Evolutionary conservation across 2,329 filamentous ascomycete species (phyloP).

Genomic region (Alternaria sp.): DNA sequence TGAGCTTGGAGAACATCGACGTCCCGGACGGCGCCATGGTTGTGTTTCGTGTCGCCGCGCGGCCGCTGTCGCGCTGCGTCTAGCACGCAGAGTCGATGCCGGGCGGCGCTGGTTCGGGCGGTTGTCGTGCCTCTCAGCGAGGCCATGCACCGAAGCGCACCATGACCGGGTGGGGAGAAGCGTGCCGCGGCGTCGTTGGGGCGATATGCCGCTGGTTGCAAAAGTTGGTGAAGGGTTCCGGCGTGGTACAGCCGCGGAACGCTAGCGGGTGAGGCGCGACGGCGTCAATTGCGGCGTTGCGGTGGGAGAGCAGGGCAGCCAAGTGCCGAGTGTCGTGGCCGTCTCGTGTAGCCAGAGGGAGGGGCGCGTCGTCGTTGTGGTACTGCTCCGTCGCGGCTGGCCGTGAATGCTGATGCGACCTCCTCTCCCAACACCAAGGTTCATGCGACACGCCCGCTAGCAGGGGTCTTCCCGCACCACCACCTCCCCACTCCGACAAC

Average conservation of each 20-base stretch:
- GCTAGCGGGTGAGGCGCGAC: slow-evolving; percentile 3
- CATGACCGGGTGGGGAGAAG: slow-evolving; percentile 27
- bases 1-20: slow-evolving; percentile 50
- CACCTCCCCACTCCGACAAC: slow-evolving; percentile 5
- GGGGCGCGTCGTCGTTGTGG: neutral
- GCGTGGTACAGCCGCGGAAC: slow-evolving; percentile 29
- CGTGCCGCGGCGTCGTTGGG: slow-evolving; percentile 5
- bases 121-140: slow-evolving; percentile 41
- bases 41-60: slow-evolving; percentile 19
- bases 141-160: slow-evolving; percentile 36
- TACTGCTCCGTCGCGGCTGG: neutral
- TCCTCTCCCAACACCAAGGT: slow-evolving; percentile 16
- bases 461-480: slow-evolving; percentile 15
- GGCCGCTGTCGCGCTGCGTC: slow-evolving; percentile 23
- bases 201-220: slow-evolving; percentile 6
- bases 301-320: neutral
- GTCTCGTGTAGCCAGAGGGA: slow-evolving; percentile 5
- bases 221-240: slow-evolving; percentile 25
- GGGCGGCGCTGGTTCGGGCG: slow-evolving; percentile 8
- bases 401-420: slow-evolving; percentile 7
- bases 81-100: slow-evolving; percentile 5
- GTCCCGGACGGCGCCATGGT: slow-evolving; percentile 49
- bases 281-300: neutral
- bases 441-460: slow-evolving; percentile 13
- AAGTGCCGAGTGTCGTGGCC: neutral